phyloP scores from a whole-genome alignment of 2,329 filamentous ascomycete genomes.

The Zasmidium citrigriseum region DNA sequence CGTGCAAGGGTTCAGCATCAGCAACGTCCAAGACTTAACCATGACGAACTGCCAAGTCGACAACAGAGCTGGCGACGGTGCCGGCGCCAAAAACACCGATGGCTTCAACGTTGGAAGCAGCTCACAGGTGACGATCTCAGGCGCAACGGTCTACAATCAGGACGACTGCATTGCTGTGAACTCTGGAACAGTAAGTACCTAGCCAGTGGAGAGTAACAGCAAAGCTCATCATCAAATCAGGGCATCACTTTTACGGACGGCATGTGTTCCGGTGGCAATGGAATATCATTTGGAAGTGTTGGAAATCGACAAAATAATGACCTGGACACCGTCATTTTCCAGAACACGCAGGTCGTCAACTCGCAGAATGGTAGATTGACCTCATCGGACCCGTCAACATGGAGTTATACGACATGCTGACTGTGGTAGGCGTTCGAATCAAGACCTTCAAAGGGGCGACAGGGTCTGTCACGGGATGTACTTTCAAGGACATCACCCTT shows the following conservation, averaged over 20 bases:
- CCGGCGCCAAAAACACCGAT: slow-evolving; percentile 34
- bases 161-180: slow-evolving; percentile 35
- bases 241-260: slow-evolving; percentile 24
- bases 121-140: slow-evolving; percentile 26
- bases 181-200: slow-evolving; percentile 34
- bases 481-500: too few species aligned
- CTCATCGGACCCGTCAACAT: too few species aligned
- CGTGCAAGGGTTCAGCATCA: slow-evolving; percentile 54
- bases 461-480: slow-evolving; percentile 53
- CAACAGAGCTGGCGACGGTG: slow-evolving; percentile 38
- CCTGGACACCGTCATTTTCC: slow-evolving; percentile 51
- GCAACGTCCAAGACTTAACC: slow-evolving; percentile 45
- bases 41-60: slow-evolving; percentile 49
- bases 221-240: slow-evolving; percentile 37
- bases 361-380: slow-evolving; percentile 46
- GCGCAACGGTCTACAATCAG: slow-evolving; percentile 32
- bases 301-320: slow-evolving; percentile 53
- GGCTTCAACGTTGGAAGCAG: slow-evolving; percentile 32
- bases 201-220: too few species aligned
- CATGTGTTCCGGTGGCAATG: slow-evolving; percentile 23
- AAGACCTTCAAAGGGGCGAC: slow-evolving; percentile 54
- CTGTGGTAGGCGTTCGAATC: slow-evolving; percentile 51
- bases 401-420: too few species aligned
- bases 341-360: slow-evolving; percentile 46
- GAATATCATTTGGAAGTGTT: slow-evolving; percentile 40